These are phyloP conservation scores for Kazachstania africana DNA, from an alignment of 805 yeast species.

Conservation along the genomic window DNA sequence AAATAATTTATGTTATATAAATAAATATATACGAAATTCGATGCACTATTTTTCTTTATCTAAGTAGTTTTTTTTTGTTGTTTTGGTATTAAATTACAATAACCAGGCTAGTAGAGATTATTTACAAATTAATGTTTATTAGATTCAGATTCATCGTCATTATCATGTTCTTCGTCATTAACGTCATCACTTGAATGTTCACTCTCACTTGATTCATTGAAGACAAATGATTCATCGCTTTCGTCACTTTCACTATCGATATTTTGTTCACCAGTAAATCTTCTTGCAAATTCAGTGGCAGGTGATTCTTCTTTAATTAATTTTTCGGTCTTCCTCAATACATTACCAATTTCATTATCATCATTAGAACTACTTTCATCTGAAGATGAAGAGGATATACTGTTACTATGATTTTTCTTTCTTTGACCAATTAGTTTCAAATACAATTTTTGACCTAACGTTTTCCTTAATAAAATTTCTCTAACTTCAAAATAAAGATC, in stretches of 20 bases:
- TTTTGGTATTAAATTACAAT: too few species aligned
- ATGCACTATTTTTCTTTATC: too few species aligned
- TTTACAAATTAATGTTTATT: too few species aligned
- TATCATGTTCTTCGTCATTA: slow-evolving; percentile 22
- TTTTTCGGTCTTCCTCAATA: slow-evolving; percentile 6
- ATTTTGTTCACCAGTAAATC: slow-evolving; percentile 14
- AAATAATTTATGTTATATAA: background rate
- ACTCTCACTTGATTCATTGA: too few species aligned
- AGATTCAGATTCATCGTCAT: slow-evolving; percentile 2
- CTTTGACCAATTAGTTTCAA: slow-evolving; percentile 24
- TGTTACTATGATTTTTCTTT: slow-evolving; percentile 37
- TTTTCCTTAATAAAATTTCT: slow-evolving; percentile 40
- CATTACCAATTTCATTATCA: slow-evolving; percentile 14
- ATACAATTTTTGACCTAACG: slow-evolving; percentile 24
- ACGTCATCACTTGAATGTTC: too few species aligned
- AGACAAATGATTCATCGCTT: too few species aligned
- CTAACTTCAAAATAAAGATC: slow-evolving; percentile 80
- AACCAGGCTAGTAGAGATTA: too few species aligned
- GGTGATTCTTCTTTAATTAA: slow-evolving; percentile 22
- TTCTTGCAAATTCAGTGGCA: slow-evolving; percentile 24
- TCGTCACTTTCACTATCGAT: slow-evolving; percentile 2
- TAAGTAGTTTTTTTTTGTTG: too few species aligned
- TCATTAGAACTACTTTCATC: slow-evolving; percentile 1
- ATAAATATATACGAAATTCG: background rate
- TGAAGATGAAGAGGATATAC: background rate